Evolutionary conservation across 108 stramenopile genomes (phyloP).

Genomic region (Fistulifera pelliculosa): DNA sequence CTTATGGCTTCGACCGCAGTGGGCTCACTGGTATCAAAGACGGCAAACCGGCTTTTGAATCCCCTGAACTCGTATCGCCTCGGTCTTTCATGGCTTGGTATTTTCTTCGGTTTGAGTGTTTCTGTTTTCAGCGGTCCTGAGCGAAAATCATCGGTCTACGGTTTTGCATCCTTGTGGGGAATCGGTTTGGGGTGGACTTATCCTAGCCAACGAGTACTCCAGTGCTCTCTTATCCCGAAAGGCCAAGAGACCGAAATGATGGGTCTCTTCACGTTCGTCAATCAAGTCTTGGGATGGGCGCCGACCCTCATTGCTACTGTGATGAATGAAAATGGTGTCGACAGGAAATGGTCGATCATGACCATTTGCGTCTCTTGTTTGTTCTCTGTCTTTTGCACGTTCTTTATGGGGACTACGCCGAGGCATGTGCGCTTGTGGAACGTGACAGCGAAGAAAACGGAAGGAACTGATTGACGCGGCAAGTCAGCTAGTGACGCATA

Average conservation of each 20-base stretch:
- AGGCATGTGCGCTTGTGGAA: constrained; percentile 22
- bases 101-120: constrained; percentile 17
- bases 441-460: constrained; percentile 5
- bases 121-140: constrained; percentile 32
- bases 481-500: neutral
- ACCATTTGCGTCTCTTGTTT: constrained; percentile 18
- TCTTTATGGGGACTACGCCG: constrained; percentile 27
- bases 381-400: constrained; percentile 7
- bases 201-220: constrained; percentile 47
- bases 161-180: constrained; percentile 62
- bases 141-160: constrained; percentile 31
- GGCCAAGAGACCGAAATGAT: constrained; percentile 73
- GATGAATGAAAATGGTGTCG: constrained; percentile 54
- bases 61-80: constrained; percentile 25
- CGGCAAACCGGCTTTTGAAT: constrained; percentile 12
- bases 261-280: constrained; percentile 59
- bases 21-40: constrained; percentile 7
- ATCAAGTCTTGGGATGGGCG: constrained; percentile 57
- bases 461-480: neutral
- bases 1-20: constrained; percentile 15
- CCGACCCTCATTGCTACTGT: constrained; percentile 61
- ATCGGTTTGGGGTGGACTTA: constrained; percentile 62
- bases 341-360: constrained; percentile 29
- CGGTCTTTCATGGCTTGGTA: constrained; percentile 24
- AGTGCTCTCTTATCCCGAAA: constrained; percentile 47